These are phyloP conservation scores for Brassica juncea DNA, from an alignment of 345 rosid genomes.

Conservation along the genomic window DNA sequence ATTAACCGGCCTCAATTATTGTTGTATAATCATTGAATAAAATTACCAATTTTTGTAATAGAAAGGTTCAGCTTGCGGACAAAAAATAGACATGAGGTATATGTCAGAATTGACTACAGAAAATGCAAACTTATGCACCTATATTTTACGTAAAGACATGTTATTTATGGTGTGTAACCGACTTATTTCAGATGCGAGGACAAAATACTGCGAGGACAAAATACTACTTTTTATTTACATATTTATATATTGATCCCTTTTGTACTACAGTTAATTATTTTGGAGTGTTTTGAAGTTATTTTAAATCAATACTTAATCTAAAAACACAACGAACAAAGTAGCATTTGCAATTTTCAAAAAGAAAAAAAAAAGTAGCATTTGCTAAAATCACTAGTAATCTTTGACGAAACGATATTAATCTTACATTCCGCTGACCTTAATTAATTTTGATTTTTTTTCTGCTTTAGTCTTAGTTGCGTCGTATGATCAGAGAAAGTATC, in stretches of 20 bases:
- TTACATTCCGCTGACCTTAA: not conserved
- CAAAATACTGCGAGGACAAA: conserved; percentile 26
- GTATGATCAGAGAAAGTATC: conserved; percentile 3
- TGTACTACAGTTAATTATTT: not conserved
- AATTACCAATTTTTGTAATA: not conserved
- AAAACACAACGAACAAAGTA: not conserved
- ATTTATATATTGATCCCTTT: not conserved
- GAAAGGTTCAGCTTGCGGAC: not conserved
- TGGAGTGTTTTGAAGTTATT: not conserved
- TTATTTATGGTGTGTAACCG: not conserved
- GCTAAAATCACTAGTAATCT: not conserved
- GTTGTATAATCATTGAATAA: too few relatives aligned
- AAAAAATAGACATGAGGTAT: conserved; percentile 1
- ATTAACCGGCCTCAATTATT: too few relatives aligned
- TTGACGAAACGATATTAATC: too few relatives aligned
- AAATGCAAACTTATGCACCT: not conserved
- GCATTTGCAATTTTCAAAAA: not conserved
- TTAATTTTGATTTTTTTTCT: not conserved
- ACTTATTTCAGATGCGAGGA: conserved; percentile 3
- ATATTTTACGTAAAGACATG: not conserved
- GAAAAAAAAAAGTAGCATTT: not conserved
- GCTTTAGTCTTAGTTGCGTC: not conserved
- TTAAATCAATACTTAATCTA: not conserved
- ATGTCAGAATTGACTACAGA: conserved; percentile 5
- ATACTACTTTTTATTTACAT: conserved; percentile 10